Base-by-base conservation (phyloP, 179 eudicot genomes). In the Amaranthus tricolor region DNA sequence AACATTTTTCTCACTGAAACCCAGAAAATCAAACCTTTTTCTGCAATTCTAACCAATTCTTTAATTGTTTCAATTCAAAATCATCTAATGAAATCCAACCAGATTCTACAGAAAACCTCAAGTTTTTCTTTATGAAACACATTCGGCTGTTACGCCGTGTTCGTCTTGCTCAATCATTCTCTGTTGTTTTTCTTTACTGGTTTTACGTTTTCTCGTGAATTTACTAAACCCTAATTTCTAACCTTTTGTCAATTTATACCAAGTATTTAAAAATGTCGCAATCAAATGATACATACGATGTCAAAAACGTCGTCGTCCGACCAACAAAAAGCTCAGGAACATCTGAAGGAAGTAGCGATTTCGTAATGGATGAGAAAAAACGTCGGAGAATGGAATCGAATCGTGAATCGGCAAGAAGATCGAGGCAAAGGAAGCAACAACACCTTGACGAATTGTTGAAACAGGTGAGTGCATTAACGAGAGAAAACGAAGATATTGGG, bases 351-450 rank as follows among this genome's bases (percentile, higher is more conserved):
- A 24, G 51, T 66, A 67, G 20, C 58, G 19, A 48, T 6, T 3
- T 6, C 6, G 7, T 7, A 1, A 43, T 62, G 67, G 87, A 85
- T 31, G 87, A 88, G 44, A 88, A 78, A 24, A 88, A 85, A 82
- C 78, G 88, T 9, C 75, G 86, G 60, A 80, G 92, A 40, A 85
- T 78, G 90, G 83, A 80, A 0, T 86, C 90, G 8, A 88, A 88
- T 63, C 58, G 90, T 2, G 92, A 88, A 54, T 88, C 92, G 0
- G 90, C 92, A 0, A 57, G 87, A 19, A 60, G 92, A 10, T 88
- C 92, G 15, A 76, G 92, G 85, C 75, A 76, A 61, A 80, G 75
- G 79, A 86, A 83, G 72, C 86, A 86, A 72, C 44, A 84, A 19
- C 90, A 86, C 75, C 45, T 86, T 5, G 85, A 88, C 17, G 82